phyloP scores from a whole-genome alignment of 768 basidiomycete species.

The Tricholoma matsutake region DNA sequence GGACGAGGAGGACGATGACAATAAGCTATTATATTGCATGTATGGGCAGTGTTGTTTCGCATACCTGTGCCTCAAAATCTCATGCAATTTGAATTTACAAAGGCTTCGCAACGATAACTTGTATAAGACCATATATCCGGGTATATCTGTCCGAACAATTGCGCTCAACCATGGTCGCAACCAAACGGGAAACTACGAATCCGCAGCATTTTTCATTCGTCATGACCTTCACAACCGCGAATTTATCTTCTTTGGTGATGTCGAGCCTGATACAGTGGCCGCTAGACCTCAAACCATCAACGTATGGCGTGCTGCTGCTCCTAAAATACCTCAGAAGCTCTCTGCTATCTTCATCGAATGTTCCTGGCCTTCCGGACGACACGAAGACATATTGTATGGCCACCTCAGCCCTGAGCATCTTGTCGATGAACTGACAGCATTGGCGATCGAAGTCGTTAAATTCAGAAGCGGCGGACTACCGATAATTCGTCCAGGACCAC shows the following conservation, averaged over 20 bases:
- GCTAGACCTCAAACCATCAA: slow-evolving; percentile 52
- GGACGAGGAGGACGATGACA: slow-evolving; percentile 56
- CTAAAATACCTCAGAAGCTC: slow-evolving; percentile 65
- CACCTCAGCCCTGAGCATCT: slow-evolving; percentile 85
- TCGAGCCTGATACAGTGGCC: slow-evolving; percentile 80
- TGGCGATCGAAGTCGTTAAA: slow-evolving; percentile 67
- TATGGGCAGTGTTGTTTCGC: slow-evolving; percentile 34
- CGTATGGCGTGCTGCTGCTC: slow-evolving; percentile 83
- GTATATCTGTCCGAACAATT: slow-evolving; percentile 64
- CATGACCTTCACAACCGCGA: slow-evolving; percentile 60
- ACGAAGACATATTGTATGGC: slow-evolving; percentile 69
- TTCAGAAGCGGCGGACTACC: slow-evolving; percentile 29
- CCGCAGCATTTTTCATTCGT: slow-evolving; percentile 83
- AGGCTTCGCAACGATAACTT: slow-evolving; percentile 51
- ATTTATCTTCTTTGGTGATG: slow-evolving; percentile 93
- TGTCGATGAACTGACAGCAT: slow-evolving; percentile 63
- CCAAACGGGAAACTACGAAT: slow-evolving; percentile 57
- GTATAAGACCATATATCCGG: slow-evolving; percentile 49
- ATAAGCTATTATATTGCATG: slow-evolving; percentile 63
- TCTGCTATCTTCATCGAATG: slow-evolving; percentile 93
- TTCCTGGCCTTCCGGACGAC: slow-evolving; percentile 76
- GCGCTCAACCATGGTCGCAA: slow-evolving; percentile 72
- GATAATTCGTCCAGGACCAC: slow-evolving; percentile 26
- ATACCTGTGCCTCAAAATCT: slow-evolving; percentile 3
- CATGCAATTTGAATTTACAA: slow-evolving; percentile 8